Percentiles rank a stretch among this genome's conserved stretches.
Evolutionary conservation across 2,329 filamentous ascomycete species (phyloP).

Genomic region (Thermothelomyces thermophilus): DNA sequence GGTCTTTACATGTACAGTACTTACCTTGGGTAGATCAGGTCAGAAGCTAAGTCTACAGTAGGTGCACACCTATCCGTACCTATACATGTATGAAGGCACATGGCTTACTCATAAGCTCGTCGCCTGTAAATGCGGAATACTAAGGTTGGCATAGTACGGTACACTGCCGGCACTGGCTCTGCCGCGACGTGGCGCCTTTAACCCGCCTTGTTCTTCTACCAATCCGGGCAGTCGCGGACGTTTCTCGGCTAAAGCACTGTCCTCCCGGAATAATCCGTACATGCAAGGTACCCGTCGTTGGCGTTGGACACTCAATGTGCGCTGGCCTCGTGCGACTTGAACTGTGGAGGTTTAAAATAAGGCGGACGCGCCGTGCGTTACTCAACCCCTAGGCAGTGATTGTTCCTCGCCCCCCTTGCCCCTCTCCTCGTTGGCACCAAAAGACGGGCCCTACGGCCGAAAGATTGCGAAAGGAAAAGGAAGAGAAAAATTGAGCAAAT

Average conservation of each 20-base stretch:
- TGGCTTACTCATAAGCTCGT: too few species aligned
- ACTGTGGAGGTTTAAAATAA: not conserved
- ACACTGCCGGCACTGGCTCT: slow-evolving; percentile 5
- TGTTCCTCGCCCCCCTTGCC: not conserved
- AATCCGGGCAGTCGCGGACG: slow-evolving; percentile 3
- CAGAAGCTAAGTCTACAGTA: too few species aligned
- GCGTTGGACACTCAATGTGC: slow-evolving; percentile 2
- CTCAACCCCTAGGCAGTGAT: not conserved
- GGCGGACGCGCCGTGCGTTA: not conserved
- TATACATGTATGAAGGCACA: too few species aligned
- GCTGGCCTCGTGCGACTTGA: not conserved
- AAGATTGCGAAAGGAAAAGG: too few species aligned
- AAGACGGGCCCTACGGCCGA: too few species aligned
- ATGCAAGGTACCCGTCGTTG: slow-evolving; percentile 24
- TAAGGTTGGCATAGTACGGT: not conserved
- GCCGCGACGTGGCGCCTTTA: slow-evolving; percentile 17
- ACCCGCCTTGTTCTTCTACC: slow-evolving; percentile 16
- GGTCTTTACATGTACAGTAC: too few species aligned
- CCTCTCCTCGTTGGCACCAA: not conserved
- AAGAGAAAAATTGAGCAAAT: not conserved
- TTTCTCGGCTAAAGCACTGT: slow-evolving; percentile 22
- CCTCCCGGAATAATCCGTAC: slow-evolving; percentile 15
- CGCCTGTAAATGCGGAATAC: too few species aligned
- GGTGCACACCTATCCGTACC: too few species aligned
- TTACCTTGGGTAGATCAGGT: too few species aligned